Conservation (phyloP, 2,329 filamentous ascomycete genomes). For the Teratosphaeria viscida region DNA sequence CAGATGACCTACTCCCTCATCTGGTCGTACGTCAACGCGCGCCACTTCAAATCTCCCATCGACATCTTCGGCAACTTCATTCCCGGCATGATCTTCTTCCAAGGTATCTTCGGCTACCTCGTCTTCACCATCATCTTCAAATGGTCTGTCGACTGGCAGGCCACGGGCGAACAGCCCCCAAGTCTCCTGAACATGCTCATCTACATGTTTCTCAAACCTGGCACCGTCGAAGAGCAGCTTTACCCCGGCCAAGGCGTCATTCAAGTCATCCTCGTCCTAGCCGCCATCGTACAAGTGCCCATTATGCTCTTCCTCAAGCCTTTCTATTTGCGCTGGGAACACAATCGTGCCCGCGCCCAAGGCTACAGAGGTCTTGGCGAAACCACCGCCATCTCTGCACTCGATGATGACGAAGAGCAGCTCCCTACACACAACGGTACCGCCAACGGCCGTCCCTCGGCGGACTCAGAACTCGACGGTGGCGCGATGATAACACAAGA, state of each 20-base stretch:
- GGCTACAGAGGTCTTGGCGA: slow-evolving; percentile 93
- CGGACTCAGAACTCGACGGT: slow-evolving; percentile 64
- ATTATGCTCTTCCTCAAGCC: slow-evolving; percentile 90
- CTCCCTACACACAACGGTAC: slow-evolving; percentile 49
- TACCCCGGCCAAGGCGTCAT: slow-evolving; percentile 68
- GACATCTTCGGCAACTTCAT: slow-evolving; percentile 98
- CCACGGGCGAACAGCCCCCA: slow-evolving; percentile 48
- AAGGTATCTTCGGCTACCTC: slow-evolving; percentile 95
- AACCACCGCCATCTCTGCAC: slow-evolving; percentile 72
- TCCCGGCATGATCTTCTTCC: slow-evolving; percentile 99
- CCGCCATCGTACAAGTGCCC: slow-evolving; percentile 80
- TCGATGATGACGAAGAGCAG: slow-evolving; percentile 79
- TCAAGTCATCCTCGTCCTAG: slow-evolving; percentile 66
- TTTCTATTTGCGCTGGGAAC: slow-evolving; percentile 85
- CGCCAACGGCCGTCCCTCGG: slow-evolving; percentile 47
- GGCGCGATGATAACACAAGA: slow-evolving; percentile 84
- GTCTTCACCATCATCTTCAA: slow-evolving; percentile 94
- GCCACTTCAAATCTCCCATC: slow-evolving; percentile 86
- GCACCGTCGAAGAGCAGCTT: slow-evolving; percentile 58
- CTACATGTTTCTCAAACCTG: slow-evolving; percentile 95
- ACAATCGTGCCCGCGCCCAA: slow-evolving; percentile 76
- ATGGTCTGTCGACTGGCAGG: slow-evolving; percentile 81
- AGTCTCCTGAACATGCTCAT: slow-evolving; percentile 97
- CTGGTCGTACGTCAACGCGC: slow-evolving; percentile 84
- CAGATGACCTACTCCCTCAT: slow-evolving; percentile 94